Base-by-base conservation (phyloP, 768 basidiomycete species). In the Tylopilus cervinicoccineus region DNA sequence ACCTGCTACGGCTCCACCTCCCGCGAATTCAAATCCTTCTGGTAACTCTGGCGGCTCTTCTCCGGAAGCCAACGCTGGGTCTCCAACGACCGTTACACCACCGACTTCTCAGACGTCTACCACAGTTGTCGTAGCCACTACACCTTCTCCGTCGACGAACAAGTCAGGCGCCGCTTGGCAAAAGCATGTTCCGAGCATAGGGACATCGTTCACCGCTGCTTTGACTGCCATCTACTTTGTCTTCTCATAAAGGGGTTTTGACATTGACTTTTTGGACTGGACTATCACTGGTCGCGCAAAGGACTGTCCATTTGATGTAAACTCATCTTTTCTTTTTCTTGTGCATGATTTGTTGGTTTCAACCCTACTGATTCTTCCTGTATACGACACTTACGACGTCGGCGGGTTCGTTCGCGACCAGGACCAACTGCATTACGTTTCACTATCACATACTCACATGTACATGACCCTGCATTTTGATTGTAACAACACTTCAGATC, bases 151-250 rank as follows among this genome's bases (percentile, higher is more conserved):
- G 9, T 40, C 59, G 12, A 28, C 65, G 26, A 26, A 56, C 11
- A 50, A 53, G 31, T 56, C 62, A 5, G 60, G 24, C 7, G 53
- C 62, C 11, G 67, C 67, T 32, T 59, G 60, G 67, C 40, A 38
- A 47, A 65, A 59, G 16, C 57, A 53, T 27, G 38, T 24, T 6
- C 51, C 67, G 23, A 32, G 48, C 20, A 27, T 51, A 14, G 33
- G 51, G 22, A 47, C 47, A 7, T 59, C 50, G 26, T 27, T 68
- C 20, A 8, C 55, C 7, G 38, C 58, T 33, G 47, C 53, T 9
- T 46, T 67, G 38, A 31, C 48, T 32, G 41, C 54, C 31, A 12
- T 56, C 41, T 52, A 50, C 51, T 52, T 57, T 19, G 38, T 37
- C 16, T 45, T 68, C 22, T 61, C 53, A 57, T 60, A 47, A 60